Percentiles rank a stretch among this genome's conserved stretches.
These are phyloP conservation scores for Hysterangium stoloniferum DNA, from an alignment of 768 basidiomycete species.

Conservation along the genomic window DNA sequence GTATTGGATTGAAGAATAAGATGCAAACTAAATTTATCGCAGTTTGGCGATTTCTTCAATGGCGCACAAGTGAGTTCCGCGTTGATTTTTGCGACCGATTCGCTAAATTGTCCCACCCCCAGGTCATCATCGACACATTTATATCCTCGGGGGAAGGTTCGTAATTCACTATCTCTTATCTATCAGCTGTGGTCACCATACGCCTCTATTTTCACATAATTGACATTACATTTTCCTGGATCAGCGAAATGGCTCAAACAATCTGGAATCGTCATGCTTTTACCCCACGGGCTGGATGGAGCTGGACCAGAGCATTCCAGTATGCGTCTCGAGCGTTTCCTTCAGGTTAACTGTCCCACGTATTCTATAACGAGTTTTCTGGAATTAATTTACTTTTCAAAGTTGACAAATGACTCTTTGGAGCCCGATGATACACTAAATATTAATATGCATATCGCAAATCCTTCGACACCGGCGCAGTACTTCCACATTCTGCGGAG, in stretches of 20 bases:
- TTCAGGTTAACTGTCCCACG: slow-evolving; percentile 51
- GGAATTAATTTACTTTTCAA: not conserved
- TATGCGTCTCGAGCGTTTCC: slow-evolving; percentile 77
- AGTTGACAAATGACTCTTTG: slow-evolving; percentile 76
- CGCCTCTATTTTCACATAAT: not conserved
- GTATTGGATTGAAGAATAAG: not conserved
- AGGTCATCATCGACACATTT: slow-evolving; percentile 87
- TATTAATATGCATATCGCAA: slow-evolving; percentile 79
- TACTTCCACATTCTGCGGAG: slow-evolving; percentile 91
- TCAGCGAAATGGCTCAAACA: slow-evolving; percentile 91
- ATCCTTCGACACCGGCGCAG: slow-evolving; percentile 84
- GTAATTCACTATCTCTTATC: slow-evolving; percentile 19
- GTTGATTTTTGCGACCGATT: not conserved
- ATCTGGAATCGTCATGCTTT: slow-evolving; percentile 76
- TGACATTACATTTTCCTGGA: too few species aligned
- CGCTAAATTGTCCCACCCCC: not conserved
- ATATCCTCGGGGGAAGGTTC: slow-evolving; percentile 76
- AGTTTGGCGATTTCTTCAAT: slow-evolving; percentile 94
- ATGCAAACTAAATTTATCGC: not conserved
- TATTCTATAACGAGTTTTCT: not conserved
- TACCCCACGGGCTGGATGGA: slow-evolving; percentile 88
- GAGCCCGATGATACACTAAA: slow-evolving; percentile 30
- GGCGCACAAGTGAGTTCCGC: slow-evolving; percentile 63
- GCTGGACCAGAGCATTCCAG: slow-evolving; percentile 94
- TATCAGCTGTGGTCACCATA: not conserved